Percentiles rank a stretch among this genome's conserved stretches.
Conservation (phyloP, 2,329 filamentous ascomycete species). For the Fusarium sp. region DNA sequence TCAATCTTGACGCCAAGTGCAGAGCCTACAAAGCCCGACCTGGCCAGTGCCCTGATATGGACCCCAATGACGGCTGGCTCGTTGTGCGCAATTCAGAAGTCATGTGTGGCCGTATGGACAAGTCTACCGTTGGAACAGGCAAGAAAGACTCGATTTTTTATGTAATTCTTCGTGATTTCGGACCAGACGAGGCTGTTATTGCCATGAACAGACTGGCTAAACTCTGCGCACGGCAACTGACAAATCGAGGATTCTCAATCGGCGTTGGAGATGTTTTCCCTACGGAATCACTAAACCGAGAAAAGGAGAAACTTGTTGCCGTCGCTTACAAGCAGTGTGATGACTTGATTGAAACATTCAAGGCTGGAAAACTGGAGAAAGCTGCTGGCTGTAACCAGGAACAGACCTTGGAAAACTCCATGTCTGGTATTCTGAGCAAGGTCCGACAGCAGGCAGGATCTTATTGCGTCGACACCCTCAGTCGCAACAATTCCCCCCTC, state of each 20-base stretch:
- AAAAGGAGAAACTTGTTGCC: slow-evolving; percentile 82
- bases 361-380: slow-evolving; percentile 84
- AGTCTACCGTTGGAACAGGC: slow-evolving; percentile 94
- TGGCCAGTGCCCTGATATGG: slow-evolving; percentile 75
- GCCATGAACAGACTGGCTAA: slow-evolving; percentile 96
- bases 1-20: slow-evolving; percentile 95
- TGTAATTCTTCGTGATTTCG: slow-evolving; percentile 94
- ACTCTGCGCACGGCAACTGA: slow-evolving; percentile 87
- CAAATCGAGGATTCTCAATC: slow-evolving; percentile 94
- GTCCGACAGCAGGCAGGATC: slow-evolving; percentile 93
- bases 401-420: slow-evolving; percentile 88
- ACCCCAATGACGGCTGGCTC: slow-evolving; percentile 89
- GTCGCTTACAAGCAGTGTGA: slow-evolving; percentile 86
- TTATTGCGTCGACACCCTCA: slow-evolving; percentile 90
- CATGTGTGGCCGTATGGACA: slow-evolving; percentile 98
- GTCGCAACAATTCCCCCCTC: slow-evolving; percentile 90
- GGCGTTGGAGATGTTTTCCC: slow-evolving; percentile 96
- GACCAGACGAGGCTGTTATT: slow-evolving; percentile 86
- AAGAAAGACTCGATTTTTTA: slow-evolving; percentile 99
- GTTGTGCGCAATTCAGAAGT: slow-evolving; percentile 96
- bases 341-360: slow-evolving; percentile 84
- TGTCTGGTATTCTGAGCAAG: slow-evolving; percentile 91
- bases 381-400: slow-evolving; percentile 91
- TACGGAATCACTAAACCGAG: slow-evolving; percentile 74
- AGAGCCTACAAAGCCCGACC: slow-evolving; percentile 78